Evolutionary conservation across 108 stramenopile species (phyloP).

Genomic region (Skeletonema menzelii): DNA sequence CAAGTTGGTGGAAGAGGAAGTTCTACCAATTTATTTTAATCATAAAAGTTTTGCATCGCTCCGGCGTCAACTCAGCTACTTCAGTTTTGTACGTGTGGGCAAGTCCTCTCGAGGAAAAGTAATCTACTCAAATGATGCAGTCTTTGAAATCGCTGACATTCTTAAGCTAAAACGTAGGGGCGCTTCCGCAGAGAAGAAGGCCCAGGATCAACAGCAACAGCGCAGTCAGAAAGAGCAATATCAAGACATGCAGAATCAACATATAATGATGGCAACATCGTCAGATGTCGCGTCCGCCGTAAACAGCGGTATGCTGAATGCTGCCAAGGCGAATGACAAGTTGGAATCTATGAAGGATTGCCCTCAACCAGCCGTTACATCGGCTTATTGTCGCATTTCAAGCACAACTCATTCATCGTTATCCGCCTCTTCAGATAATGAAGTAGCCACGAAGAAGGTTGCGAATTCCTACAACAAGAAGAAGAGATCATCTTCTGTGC

Average conservation of each 20-base stretch:
- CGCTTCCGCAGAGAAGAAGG: not conserved
- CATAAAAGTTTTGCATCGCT: constrained; percentile 86
- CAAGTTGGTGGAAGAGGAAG: constrained; percentile 62
- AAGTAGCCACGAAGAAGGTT: not conserved
- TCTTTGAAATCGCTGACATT: constrained; percentile 76
- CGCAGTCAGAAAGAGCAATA: not conserved
- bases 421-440: not conserved
- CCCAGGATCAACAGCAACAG: constrained; percentile 6
- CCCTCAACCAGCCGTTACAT: not conserved
- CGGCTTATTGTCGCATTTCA: not conserved
- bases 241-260: not conserved
- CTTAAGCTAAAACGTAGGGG: constrained; percentile 63
- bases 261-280: not conserved
- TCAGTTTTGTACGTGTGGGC: constrained; percentile 76
- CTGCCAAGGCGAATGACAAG: constrained; percentile 19
- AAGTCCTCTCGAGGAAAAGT: constrained; percentile 71
- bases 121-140: constrained; percentile 75
- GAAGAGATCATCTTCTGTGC: not conserved
- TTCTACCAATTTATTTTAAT: constrained; percentile 84
- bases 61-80: constrained; percentile 86
- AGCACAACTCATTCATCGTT: constrained; percentile 8
- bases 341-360: constrained; percentile 2
- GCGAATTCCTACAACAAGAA: not conserved
- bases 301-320: constrained; percentile 18
- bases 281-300: constrained; percentile 21